These are phyloP conservation scores for Podaxis mareebaensis DNA, from an alignment of 768 basidiomycete species.

Conservation along the genomic window DNA sequence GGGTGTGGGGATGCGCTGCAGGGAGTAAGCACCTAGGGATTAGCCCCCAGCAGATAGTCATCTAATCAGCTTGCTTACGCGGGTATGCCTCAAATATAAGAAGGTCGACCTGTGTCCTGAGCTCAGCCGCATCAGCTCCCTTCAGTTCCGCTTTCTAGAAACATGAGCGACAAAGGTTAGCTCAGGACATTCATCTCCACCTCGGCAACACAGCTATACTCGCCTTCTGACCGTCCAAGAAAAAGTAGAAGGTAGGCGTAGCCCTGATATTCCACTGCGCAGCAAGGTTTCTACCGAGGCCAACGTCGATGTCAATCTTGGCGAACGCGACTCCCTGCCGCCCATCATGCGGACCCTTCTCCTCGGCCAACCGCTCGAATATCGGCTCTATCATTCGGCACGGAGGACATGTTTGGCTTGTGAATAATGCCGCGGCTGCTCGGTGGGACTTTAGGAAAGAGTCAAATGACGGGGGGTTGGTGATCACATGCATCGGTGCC, in stretches of 20 bases:
- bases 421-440: constrained; percentile 82
- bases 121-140: constrained; percentile 68
- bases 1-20: constrained; percentile 75
- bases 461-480: constrained; percentile 73
- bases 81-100: constrained; percentile 79
- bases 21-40: not conserved
- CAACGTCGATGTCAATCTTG: constrained; percentile 80
- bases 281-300: constrained; percentile 61
- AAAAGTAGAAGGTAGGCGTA: constrained; percentile 92
- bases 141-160: constrained; percentile 66
- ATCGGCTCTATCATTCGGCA: constrained; percentile 83
- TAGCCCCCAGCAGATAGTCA: not conserved
- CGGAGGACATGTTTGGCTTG: constrained; percentile 71
- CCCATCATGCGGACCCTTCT: constrained; percentile 47
- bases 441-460: constrained; percentile 63
- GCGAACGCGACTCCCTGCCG: constrained; percentile 69
- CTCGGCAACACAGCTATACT: constrained; percentile 13
- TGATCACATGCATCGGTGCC: constrained; percentile 68
- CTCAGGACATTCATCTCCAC: not conserved
- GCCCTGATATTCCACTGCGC: constrained; percentile 64
- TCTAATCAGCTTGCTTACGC: constrained; percentile 49
- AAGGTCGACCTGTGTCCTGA: constrained; percentile 73
- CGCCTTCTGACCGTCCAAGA: constrained; percentile 74
- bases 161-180: not conserved
- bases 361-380: constrained; percentile 75